Conservation (phyloP, 2,329 filamentous ascomycete species). For the Verticillium zaregamsianum region DNA sequence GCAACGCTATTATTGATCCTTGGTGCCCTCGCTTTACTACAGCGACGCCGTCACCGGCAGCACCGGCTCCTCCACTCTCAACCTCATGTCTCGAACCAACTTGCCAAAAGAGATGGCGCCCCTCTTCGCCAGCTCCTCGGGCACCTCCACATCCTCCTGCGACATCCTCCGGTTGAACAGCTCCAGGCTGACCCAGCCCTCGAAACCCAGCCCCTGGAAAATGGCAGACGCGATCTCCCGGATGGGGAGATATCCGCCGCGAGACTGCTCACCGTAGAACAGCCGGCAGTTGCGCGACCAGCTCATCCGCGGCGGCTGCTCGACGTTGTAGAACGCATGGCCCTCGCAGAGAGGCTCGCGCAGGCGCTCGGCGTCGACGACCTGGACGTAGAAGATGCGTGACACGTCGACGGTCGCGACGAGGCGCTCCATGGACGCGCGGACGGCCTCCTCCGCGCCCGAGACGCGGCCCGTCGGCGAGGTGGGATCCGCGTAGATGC, state of each 20-base stretch:
- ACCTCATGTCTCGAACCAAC: conserved; percentile 31
- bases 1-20: not conserved
- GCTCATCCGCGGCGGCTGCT: conserved; percentile 56
- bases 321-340: conserved; percentile 27
- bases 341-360: conserved; percentile 49
- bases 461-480: conserved; percentile 23
- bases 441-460: conserved; percentile 54
- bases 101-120: conserved; percentile 47
- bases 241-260: conserved; percentile 65
- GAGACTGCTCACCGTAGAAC: conserved; percentile 48
- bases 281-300: conserved; percentile 73
- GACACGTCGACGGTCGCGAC: conserved; percentile 50
- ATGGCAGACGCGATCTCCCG: conserved; percentile 57
- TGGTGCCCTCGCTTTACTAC: conserved; percentile 10
- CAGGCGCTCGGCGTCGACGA: conserved; percentile 69
- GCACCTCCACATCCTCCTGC: conserved; percentile 44
- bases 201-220: conserved; percentile 59
- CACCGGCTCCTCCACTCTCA: conserved; percentile 19
- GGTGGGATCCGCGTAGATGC: conserved; percentile 67
- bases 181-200: conserved; percentile 69
- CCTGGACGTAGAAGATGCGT: conserved; percentile 73
- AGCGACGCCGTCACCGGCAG: conserved; percentile 28
- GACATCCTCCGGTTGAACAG: conserved; percentile 60
- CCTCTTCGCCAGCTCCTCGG: conserved; percentile 55
- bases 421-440: conserved; percentile 50